A percentile compares a stretch with the other conserved stretches of the same genome.
phyloP scores from a whole-genome alignment of 805 yeast species.

The Dipodascus albidus region DNA sequence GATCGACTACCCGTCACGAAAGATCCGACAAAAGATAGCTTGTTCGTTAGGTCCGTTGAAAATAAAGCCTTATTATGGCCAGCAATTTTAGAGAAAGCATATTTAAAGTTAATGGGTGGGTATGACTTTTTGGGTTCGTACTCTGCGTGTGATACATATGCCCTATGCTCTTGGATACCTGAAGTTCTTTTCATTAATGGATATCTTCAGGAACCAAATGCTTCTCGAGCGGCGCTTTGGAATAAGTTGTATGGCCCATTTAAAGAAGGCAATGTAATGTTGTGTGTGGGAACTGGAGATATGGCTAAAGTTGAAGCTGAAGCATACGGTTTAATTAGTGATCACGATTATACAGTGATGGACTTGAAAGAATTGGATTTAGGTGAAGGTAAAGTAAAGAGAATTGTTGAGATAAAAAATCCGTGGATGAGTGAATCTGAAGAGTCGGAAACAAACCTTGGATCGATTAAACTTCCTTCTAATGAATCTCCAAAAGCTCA shows the following conservation, averaged over 20 bases:
- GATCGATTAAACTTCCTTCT: constrained; percentile 4
- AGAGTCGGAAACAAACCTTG: not conserved
- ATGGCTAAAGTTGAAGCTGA: constrained; percentile 25
- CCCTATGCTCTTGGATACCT: constrained; percentile 65
- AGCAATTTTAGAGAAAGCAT: constrained; percentile 69
- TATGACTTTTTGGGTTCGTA: constrained; percentile 66
- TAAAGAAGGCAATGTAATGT: constrained; percentile 28
- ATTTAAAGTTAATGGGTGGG: constrained; percentile 48
- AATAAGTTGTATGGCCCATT: constrained; percentile 23
- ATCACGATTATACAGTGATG: constrained; percentile 62
- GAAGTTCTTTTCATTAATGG: constrained; percentile 34
- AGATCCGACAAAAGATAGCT: constrained; percentile 7
- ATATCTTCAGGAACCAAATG: constrained; percentile 20
- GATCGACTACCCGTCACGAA: constrained; percentile 33
- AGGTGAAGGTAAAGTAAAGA: constrained; percentile 3
- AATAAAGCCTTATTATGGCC: constrained; percentile 42
- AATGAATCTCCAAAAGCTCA: constrained; percentile 3
- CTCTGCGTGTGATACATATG: constrained; percentile 55
- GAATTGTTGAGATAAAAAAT: constrained; percentile 29
- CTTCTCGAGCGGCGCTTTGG: constrained; percentile 24
- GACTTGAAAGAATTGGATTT: constrained; percentile 22
- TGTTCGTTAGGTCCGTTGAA: constrained; percentile 29
- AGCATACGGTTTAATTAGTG: constrained; percentile 33
- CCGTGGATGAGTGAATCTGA: constrained; percentile 30
- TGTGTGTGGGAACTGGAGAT: constrained; percentile 62